phyloP scores from a whole-genome alignment of 2,329 filamentous ascomycete genomes.

The Xylariaceae sp. region DNA sequence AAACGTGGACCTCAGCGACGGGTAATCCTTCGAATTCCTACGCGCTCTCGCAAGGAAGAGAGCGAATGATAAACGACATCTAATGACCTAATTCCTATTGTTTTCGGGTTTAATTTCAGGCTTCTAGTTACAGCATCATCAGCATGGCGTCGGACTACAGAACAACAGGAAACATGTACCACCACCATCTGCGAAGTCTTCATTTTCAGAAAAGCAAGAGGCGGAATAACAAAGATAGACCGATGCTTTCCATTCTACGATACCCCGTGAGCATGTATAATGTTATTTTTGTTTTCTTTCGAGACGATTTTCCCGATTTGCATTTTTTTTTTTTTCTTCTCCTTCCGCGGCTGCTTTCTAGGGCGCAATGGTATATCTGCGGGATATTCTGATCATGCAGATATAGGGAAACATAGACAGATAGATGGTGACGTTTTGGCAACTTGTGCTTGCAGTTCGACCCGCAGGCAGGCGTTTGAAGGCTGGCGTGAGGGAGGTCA shows the following conservation, averaged over 20 bases:
- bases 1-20: slow-evolving; percentile 36
- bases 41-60: not conserved
- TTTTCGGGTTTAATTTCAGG: slow-evolving; percentile 7
- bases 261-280: slow-evolving; percentile 31
- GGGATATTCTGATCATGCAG: not conserved
- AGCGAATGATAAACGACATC: slow-evolving; percentile 21
- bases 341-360: not conserved
- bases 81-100: slow-evolving; percentile 18
- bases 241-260: slow-evolving; percentile 28
- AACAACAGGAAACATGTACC: slow-evolving; percentile 24
- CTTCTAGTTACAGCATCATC: not conserved
- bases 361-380: not conserved
- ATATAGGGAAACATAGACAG: not conserved
- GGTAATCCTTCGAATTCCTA: slow-evolving; percentile 5
- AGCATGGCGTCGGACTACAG: slow-evolving; percentile 14
- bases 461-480: not conserved
- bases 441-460: not conserved
- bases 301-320: not conserved
- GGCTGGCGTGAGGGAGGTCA: not conserved
- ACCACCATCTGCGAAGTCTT: slow-evolving; percentile 14
- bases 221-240: slow-evolving; percentile 21
- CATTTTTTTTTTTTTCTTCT: slow-evolving; percentile 7
- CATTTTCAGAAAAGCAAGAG: slow-evolving; percentile 10
- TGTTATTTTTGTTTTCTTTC: slow-evolving; percentile 9
- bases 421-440: not conserved